Evolutionary conservation across 257 asterid genomes (phyloP).

Genomic region (Buddleja alternifolia): DNA sequence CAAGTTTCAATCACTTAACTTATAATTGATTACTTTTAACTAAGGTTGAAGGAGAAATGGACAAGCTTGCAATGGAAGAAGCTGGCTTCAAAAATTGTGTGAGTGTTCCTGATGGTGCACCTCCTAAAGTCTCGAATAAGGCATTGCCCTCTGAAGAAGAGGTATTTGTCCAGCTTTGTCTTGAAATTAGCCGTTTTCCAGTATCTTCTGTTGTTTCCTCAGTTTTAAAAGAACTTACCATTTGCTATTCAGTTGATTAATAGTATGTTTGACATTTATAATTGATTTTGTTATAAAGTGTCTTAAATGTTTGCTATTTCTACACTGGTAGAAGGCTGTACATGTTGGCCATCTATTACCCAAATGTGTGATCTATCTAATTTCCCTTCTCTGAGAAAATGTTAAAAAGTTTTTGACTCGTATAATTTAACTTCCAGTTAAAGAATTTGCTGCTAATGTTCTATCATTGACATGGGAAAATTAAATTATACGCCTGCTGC

Average conservation of each 20-base stretch:
- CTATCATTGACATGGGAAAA: too few relatives aligned
- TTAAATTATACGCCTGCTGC: neutral
- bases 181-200: neutral
- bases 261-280: neutral
- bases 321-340: neutral
- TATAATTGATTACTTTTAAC: slow-evolving; percentile 24
- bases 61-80: slow-evolving; percentile 99
- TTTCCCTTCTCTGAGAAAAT: slow-evolving; percentile 3
- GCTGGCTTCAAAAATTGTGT: slow-evolving; percentile 94
- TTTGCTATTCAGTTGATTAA: neutral
- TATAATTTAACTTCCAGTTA: slow-evolving; percentile 10
- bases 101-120: slow-evolving; percentile 98
- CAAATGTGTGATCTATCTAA: neutral
- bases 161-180: slow-evolving; percentile 41
- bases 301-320: neutral
- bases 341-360: neutral
- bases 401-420: neutral
- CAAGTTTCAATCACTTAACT: slow-evolving; percentile 26
- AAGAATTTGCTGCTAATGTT: slow-evolving; percentile 20
- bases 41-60: slow-evolving; percentile 99
- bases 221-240: neutral
- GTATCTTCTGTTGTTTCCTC: slow-evolving; percentile 4
- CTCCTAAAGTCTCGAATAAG: slow-evolving; percentile 74
- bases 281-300: neutral
- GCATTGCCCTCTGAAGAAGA: slow-evolving; percentile 68